Evolutionary conservation across 129 eudicot genomes (phyloP), one percentile per base, ranked within the genome.

Genomic region (Mikania micrantha): DNA sequence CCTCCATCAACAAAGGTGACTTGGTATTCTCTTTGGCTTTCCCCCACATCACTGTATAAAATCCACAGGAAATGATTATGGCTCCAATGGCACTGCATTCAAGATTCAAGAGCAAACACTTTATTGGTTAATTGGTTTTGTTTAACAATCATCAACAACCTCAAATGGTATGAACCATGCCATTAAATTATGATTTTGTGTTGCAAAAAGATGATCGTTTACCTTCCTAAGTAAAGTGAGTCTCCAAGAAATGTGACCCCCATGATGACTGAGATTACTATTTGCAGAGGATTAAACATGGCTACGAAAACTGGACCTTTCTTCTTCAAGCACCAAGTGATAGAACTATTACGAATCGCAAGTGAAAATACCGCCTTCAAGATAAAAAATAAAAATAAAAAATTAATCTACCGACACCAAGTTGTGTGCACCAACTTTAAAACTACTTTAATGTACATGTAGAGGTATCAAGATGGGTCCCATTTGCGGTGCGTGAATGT

Each of bases 181-280:
- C n/a, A n/a, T n/a, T n/a, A n/a, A n/a, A n/a, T n/a, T n/a, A n/a
- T n/a, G n/a, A n/a, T n/a, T n/a, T n/a, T n/a, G n/a, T n/a, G n/a
- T n/a, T n/a, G n/a, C n/a, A 49, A 49, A 49, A 19, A 20, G 4
- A 9, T 57, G 16, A 11, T 20, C 17, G 13, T 64, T 25, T 73
- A 74, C 79, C 79, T 74, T 66, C 79, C 74, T 42, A 74, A 66
- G 21, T 66, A 19, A 57, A 74, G 73, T 9, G 73, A 74, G 44
- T 74, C 79, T 11, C 68, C 68, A 16, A 74, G 79, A 66, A 74
- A 66, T 44, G 73, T 57, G 68, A 57, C 79, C 57, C 79, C 79
- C 73, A 74, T 15, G 31, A 56, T 57, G 21, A 42, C 49, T 6
- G 73, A 48, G 21, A 59, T 27, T 4, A 57, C 79, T 9, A 74